Evolutionary conservation across 768 basidiomycete genomes (phyloP), one percentile per base, ranked within the genome.

Genomic region (Xanthoconium stramineum): DNA sequence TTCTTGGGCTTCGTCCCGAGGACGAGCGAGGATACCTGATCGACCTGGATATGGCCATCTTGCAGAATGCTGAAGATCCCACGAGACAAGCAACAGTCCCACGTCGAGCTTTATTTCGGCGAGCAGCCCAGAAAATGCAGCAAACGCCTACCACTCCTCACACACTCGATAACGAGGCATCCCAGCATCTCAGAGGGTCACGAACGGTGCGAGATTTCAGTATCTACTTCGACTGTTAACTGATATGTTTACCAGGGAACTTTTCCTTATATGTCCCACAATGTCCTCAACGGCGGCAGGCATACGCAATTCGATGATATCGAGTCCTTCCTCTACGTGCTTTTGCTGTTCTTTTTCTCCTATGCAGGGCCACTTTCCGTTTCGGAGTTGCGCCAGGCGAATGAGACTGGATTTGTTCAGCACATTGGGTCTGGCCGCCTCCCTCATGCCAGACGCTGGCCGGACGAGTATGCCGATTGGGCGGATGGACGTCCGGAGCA

Each of bases 1-100:
- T 75, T 17, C 68, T 75, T 3, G 59, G 59, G 3, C 50, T 24
- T 20, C 40, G 35, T 24, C 47, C 47, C 2, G 33, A 17, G 10
- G 35, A 36, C 24, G 35, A 48, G 24, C 47, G 47, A 36, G 47
- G 47, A 5, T 48, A 48, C 4, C 47, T 48, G 35, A 37, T 50
- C n/a, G 50, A 50, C 30, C 14, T 40, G 3, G 50, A 50, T 19
- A 40, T 50, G 50, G 38, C 39, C 19, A 32, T 50, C 6, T 7
- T 47, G 15, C 50, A 52, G 12, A 8, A 36, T 24, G 24, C 33
- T 6, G 50, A 52, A 28, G 15, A 43, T n/a, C n/a, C n/a, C n/a
- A n/a, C n/a, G n/a, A n/a, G n/a, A n/a, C n/a, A n/a, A n/a, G n/a
- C n/a, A n/a, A n/a, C n/a, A n/a, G n/a, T n/a, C n/a, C n/a, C n/a